Evolutionary conservation across 345 rosid species (phyloP), one percentile per base, ranked within the genome.

Genomic region (Abelmoschus esculentus): DNA sequence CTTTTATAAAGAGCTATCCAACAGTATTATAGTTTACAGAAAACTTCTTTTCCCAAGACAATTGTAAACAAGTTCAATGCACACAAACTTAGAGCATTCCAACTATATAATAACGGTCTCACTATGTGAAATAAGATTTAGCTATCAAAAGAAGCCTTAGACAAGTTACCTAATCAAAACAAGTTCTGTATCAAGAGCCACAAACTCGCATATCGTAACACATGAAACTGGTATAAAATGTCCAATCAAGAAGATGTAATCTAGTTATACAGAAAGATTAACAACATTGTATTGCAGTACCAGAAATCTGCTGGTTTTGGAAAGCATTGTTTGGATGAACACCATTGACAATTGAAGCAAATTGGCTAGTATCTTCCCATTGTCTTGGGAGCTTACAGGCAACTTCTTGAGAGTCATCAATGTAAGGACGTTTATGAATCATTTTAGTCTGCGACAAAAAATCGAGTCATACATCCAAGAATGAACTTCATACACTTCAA

Each of bases 391-490:
- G 83, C 87, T 86, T 88, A 72, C 56, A 72, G 15, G 86, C 62
- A 36, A 75, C 61, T 69, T 79, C 82, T 26, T 76, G 75, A 17
- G 77, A 76, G 50, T 77, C 88, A 61, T 82, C 85, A 58, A 46
- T 49, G 42, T 77, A 80, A 70, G 89, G 70, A 31, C 93, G 81
- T 67, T 88, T 86, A 66, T 80, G 80, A 69, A 80, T 76, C 93
- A 88, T 87, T 72, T 71, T 75, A 52, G 7, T 61, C 83, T 73
- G 81, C 71, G 75, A 32, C 42, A 18, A 18, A 50, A 55, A 61
- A n/a, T 42, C 36, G 53, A 42, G n/a, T 19, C 52, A 71, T 34
- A 17, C 13, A 0, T 12, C 19, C 42, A 38, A 17, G 63, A 22
- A 42, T 18, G 17, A 34, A 14, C 42, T 10, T n/a, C 4, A 8